A percentile compares a stretch with the other conserved stretches of the same genome.
Conservation (phyloP, 2,329 filamentous ascomycete genomes). For the Blumeria graminis region DNA sequence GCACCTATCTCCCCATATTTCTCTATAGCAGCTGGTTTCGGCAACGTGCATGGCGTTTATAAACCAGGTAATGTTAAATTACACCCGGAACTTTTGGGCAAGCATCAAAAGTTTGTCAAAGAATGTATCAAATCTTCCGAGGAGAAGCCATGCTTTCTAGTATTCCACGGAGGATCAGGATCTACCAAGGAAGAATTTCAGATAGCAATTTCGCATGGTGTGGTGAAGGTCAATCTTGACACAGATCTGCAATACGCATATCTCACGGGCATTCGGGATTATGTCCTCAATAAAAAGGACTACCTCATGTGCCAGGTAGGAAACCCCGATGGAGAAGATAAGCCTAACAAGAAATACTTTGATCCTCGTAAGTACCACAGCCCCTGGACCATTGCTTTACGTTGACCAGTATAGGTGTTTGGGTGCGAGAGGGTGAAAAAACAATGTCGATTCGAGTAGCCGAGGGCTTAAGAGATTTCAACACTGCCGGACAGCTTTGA, state of each 20-base stretch:
- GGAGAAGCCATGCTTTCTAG: slow-evolving; percentile 91
- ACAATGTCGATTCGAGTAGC: slow-evolving; percentile 67
- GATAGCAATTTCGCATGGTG: slow-evolving; percentile 74
- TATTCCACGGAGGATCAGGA: slow-evolving; percentile 96
- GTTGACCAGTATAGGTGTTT: slow-evolving; percentile 26
- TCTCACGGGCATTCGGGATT: slow-evolving; percentile 79
- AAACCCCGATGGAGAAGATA: slow-evolving; percentile 86
- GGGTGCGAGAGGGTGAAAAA: slow-evolving; percentile 95
- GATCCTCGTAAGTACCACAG: slow-evolving; percentile 19
- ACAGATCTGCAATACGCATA: slow-evolving; percentile 96
- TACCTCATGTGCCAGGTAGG: slow-evolving; percentile 73
- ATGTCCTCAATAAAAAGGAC: slow-evolving; percentile 81
- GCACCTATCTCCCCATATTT: slow-evolving; percentile 80
- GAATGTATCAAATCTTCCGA: slow-evolving; percentile 47
- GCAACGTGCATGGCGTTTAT: slow-evolving; percentile 98
- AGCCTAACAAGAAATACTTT: slow-evolving; percentile 98
- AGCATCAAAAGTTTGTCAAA: slow-evolving; percentile 86
- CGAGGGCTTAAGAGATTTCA: slow-evolving; percentile 77
- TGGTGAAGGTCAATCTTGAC: slow-evolving; percentile 98
- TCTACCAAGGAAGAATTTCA: slow-evolving; percentile 76
- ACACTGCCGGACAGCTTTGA: slow-evolving; percentile 55
- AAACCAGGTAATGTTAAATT: slow-evolving; percentile 95
- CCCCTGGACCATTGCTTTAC: too few species aligned
- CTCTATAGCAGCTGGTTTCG: slow-evolving; percentile 93
- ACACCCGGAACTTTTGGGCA: slow-evolving; percentile 81